Conservation (phyloP, 495 filamentous ascomycete genomes). For the Poronia punctata region DNA sequence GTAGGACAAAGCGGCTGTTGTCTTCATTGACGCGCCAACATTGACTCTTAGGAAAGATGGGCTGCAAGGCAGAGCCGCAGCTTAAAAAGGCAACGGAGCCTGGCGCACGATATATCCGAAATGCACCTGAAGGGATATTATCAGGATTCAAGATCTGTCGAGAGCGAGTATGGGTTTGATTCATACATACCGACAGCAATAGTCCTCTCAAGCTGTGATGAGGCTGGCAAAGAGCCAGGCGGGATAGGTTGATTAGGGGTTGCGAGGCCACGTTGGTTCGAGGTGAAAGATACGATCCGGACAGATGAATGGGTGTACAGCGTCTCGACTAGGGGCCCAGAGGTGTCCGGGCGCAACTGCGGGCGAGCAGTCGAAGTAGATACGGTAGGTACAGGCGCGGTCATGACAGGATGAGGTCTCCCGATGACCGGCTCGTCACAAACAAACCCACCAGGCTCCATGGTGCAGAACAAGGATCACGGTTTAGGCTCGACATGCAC, state of each 20-base stretch:
- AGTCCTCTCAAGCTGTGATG: conserved; percentile 69
- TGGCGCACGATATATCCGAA: conserved; percentile 73
- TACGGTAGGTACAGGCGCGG: conserved; percentile 27
- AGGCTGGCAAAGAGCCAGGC: conserved; percentile 63
- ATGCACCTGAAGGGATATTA: conserved; percentile 46
- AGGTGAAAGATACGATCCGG: conserved; percentile 59
- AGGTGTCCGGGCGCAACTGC: conserved; percentile 15
- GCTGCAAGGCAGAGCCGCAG: conserved; percentile 70
- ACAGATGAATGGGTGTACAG: conserved; percentile 62
- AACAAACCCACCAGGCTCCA: conserved; percentile 11
- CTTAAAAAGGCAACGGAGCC: conserved; percentile 79
- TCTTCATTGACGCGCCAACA: conserved; percentile 88
- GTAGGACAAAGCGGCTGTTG: conserved; percentile 70
- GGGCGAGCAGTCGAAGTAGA: conserved; percentile 8
- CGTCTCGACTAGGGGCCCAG: conserved; percentile 50
- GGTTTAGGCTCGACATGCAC: too few relatives aligned
- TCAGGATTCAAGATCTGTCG: conserved; percentile 4
- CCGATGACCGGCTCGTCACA: conserved; percentile 9
- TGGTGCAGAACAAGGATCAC: too few relatives aligned
- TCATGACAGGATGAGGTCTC: conserved; percentile 35
- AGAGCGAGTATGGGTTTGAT: conserved; percentile 13
- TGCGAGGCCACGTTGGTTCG: conserved; percentile 33
- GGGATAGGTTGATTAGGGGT: conserved; percentile 25
- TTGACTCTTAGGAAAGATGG: conserved; percentile 80
- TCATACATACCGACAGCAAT: conserved; percentile 60